Evolutionary conservation across 441 rosid species (phyloP).

Genomic region (Capsella rubella): DNA sequence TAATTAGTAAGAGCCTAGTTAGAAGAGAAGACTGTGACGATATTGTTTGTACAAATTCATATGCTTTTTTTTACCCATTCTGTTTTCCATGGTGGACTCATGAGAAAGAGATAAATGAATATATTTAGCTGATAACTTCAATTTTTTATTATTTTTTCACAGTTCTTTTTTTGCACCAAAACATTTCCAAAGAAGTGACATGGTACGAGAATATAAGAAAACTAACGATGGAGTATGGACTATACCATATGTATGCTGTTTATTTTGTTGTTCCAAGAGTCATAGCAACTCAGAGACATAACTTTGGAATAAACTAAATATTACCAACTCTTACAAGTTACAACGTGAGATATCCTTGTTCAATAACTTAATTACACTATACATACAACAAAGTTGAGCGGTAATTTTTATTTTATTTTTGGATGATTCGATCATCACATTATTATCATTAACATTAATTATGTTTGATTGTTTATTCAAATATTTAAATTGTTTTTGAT

Average conservation of each 20-base stretch:
- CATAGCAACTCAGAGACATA: background rate
- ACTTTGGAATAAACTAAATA: background rate
- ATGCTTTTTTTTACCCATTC: background rate
- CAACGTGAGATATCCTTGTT: background rate
- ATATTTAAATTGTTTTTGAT: background rate
- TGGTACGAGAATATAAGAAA: background rate
- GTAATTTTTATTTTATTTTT: background rate
- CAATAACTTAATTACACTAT: background rate
- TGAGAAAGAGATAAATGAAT: conserved; percentile 19
- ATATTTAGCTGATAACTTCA: background rate
- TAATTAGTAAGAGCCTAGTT: background rate
- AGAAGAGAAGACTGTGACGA: conserved; percentile 21
- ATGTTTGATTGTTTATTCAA: background rate
- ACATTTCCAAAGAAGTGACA: background rate
- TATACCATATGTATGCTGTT: background rate
- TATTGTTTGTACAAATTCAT: conserved; percentile 34
- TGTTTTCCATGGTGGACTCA: conserved; percentile 3
- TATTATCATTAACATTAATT: background rate
- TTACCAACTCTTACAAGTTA: background rate
- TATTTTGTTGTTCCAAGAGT: background rate
- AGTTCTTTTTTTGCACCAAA: conserved; percentile 11
- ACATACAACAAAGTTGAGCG: background rate
- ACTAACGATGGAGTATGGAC: background rate
- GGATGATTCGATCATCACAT: background rate
- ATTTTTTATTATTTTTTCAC: background rate